These are phyloP conservation scores for Aureobasidium uvarum DNA, from an alignment of 2,329 filamentous ascomycete species.

Conservation along the genomic window DNA sequence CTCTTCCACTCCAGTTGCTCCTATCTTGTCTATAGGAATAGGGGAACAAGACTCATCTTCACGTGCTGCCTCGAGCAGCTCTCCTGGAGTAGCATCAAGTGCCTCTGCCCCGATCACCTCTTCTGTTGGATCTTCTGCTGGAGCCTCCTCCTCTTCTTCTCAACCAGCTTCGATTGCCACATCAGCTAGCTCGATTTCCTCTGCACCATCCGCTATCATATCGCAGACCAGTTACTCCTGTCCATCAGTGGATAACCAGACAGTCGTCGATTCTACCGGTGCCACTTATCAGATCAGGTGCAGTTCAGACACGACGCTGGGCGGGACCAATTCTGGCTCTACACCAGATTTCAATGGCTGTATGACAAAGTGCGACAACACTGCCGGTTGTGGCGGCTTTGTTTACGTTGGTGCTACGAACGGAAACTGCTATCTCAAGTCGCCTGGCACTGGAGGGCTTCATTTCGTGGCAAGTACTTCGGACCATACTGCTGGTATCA, in stretches of 20 bases:
- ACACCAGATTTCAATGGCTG: constrained; percentile 28
- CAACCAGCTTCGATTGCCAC: no score
- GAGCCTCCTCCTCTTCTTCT: not conserved
- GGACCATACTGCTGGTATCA: not conserved
- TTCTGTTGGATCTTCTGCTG: constrained; percentile 1
- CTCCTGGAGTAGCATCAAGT: not conserved
- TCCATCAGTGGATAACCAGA: constrained; percentile 4
- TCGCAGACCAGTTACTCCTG: constrained; percentile 19
- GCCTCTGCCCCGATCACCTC: not conserved
- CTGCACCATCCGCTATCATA: not conserved
- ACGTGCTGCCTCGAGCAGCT: not conserved
- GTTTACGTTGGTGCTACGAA: constrained; percentile 26
- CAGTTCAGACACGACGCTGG: not conserved
- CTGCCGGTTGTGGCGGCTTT: constrained; percentile 29
- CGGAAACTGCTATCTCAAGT: constrained; percentile 13
- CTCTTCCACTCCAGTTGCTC: not conserved
- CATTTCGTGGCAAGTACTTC: not conserved
- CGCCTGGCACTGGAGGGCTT: no score
- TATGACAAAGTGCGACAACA: constrained; percentile 30
- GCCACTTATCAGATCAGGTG: constrained; percentile 19
- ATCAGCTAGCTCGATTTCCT: not conserved
- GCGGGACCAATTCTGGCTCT: not conserved
- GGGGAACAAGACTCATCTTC: not conserved
- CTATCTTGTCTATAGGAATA: not conserved
- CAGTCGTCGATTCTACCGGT: constrained; percentile 13